Conservation (phyloP, 371 early-diverging fungal genomes). For the Cokeromyces recurvatus region DNA sequence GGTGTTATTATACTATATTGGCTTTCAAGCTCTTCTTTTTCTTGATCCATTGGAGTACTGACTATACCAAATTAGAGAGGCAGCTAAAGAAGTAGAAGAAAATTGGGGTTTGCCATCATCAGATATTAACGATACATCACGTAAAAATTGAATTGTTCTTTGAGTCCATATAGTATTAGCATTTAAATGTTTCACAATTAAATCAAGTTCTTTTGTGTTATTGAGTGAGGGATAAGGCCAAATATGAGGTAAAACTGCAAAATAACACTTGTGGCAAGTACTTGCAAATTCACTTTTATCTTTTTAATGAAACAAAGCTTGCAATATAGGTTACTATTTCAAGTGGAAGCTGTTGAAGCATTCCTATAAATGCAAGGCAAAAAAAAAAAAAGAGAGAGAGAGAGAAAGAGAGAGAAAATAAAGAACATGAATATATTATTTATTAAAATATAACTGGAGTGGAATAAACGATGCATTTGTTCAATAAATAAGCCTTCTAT, state of each 20-base stretch:
- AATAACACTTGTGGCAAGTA: slow-evolving; percentile 22
- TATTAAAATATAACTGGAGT: too few relatives aligned
- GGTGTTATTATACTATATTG: too few relatives aligned
- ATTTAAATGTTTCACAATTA: slow-evolving; percentile 6
- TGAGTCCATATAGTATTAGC: slow-evolving; percentile 13
- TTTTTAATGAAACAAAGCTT: slow-evolving; percentile 7
- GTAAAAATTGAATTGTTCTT: slow-evolving; percentile 15
- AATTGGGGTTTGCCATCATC: neutral
- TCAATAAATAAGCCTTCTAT: too few relatives aligned
- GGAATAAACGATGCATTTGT: too few relatives aligned
- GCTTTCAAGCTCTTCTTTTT: too few relatives aligned
- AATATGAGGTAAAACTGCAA: slow-evolving; percentile 18
- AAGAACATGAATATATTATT: neutral
- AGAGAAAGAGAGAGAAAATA: neutral
- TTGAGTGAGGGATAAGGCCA: slow-evolving; percentile 15
- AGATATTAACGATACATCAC: slow-evolving; percentile 7
- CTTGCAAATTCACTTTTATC: slow-evolving; percentile 11
- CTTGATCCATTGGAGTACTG: slow-evolving; percentile 3
- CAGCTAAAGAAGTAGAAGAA: slow-evolving; percentile 5
- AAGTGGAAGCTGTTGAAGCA: slow-evolving; percentile 21
- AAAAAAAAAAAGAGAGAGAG: slow-evolving; percentile 1
- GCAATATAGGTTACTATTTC: slow-evolving; percentile 21
- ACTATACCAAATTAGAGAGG: slow-evolving; percentile 19
- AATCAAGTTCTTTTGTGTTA: slow-evolving; percentile 5
- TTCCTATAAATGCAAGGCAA: neutral